Percentiles rank a stretch among this genome's conserved stretches.
phyloP scores from a whole-genome alignment of 192 early-diverging fungal species.

The Phlyctochytrium arcticum region DNA sequence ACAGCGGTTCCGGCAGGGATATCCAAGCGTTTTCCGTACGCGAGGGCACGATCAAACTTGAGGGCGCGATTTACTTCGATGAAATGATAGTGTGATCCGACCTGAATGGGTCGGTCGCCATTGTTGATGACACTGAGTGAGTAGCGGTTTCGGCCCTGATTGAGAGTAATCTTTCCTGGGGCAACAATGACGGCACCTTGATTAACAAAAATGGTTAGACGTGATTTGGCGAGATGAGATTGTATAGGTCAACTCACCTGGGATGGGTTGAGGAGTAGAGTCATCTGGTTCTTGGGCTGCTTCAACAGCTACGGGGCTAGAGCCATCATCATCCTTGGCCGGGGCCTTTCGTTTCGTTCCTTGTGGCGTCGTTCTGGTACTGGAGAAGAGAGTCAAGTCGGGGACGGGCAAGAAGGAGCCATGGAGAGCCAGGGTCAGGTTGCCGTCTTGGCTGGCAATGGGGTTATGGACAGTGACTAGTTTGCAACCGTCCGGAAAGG shows the following conservation, averaged over 20 bases:
- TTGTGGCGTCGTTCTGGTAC: no score
- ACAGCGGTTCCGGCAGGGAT: conserved; percentile 92
- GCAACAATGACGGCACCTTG: conserved; percentile 68
- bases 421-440: conserved; percentile 79
- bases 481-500: conserved; percentile 92
- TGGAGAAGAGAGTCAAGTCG: conserved; percentile 10
- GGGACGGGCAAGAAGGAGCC: conserved; percentile 84
- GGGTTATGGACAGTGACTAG: conserved; percentile 92
- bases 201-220: conserved; percentile 8
- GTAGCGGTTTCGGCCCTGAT: conserved; percentile 67
- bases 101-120: conserved; percentile 91
- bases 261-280: no score
- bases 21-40: conserved; percentile 86
- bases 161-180: conserved; percentile 68
- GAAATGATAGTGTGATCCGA: conserved; percentile 96
- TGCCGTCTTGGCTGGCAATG: conserved; percentile 76
- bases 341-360: no score
- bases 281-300: no score
- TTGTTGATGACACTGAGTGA: conserved; percentile 80
- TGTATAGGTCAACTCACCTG: no score
- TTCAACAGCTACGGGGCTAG: no score
- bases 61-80: conserved; percentile 84
- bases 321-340: no score
- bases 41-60: conserved; percentile 74
- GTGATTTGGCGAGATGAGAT: no score